phyloP scores from a whole-genome alignment of 352 stramenopile genomes.

The Phytophthora brassicae region DNA sequence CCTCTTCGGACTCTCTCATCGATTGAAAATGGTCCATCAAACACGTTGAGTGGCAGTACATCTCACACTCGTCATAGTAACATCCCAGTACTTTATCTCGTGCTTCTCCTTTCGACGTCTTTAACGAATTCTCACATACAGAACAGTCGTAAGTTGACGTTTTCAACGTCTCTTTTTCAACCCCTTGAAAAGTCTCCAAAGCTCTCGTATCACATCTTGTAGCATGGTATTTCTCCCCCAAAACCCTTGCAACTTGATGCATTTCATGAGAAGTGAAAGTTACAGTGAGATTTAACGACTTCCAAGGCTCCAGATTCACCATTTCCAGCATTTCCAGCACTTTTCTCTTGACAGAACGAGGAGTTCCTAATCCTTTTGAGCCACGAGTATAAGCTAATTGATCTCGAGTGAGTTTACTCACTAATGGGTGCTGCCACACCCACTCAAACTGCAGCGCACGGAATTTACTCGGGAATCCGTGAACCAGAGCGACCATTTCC shows the following conservation, averaged over 20 bases:
- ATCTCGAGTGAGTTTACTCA: constrained; percentile 52
- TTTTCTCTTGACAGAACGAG: constrained; percentile 70
- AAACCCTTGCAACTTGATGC: constrained; percentile 35
- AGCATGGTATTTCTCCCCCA: constrained; percentile 36
- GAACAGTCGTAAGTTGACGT: constrained; percentile 28
- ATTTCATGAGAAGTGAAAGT: constrained; percentile 54
- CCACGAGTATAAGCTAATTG: constrained; percentile 37
- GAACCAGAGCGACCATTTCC: constrained; percentile 74
- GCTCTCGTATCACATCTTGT: constrained; percentile 38
- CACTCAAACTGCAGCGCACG: constrained; percentile 81
- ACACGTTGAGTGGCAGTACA: constrained; percentile 49
- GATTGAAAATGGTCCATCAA: constrained; percentile 58
- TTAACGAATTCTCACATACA: constrained; percentile 45
- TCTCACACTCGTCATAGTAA: constrained; percentile 45
- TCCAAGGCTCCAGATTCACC: constrained; percentile 57
- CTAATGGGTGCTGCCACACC: constrained; percentile 74
- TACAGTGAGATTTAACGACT: constrained; percentile 45
- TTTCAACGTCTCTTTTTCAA: no score
- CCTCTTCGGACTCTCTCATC: constrained; percentile 17
- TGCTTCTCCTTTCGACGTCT: not conserved
- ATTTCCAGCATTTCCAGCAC: constrained; percentile 70
- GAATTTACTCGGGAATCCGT: constrained; percentile 79
- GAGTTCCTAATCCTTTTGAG: constrained; percentile 42
- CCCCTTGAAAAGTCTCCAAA: constrained; percentile 25
- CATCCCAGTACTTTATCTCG: constrained; percentile 27